Conservation (phyloP, 495 filamentous ascomycete genomes). For the Thozetella sp. region DNA sequence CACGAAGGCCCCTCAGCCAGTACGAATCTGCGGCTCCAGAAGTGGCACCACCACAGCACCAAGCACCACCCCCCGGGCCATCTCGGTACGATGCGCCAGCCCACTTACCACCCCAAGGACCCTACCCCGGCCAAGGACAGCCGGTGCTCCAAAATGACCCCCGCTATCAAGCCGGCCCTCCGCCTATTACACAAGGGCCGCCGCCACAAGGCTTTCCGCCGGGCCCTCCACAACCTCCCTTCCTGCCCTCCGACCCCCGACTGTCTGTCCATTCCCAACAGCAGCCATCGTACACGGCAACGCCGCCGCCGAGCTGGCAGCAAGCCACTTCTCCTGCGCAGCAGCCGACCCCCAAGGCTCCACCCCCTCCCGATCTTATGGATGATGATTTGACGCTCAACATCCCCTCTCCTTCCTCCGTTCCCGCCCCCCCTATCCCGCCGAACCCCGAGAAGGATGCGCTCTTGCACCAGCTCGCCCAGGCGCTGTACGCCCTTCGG, state of each 20-base stretch:
- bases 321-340: conserved; percentile 5
- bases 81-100: conserved; percentile 46
- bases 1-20: conserved; percentile 25
- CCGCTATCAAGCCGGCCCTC: conserved; percentile 5
- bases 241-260: conserved; percentile 23
- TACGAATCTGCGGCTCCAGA: conserved; percentile 15
- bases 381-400: conserved; percentile 67
- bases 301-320: conserved; percentile 21
- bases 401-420: conserved; percentile 56
- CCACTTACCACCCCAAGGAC: conserved; percentile 33
- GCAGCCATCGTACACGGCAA: conserved; percentile 18
- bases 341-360: conserved; percentile 34
- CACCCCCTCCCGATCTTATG: conserved; percentile 67
- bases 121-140: conserved; percentile 17
- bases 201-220: conserved; percentile 29
- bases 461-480: conserved; percentile 76
- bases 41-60: conserved; percentile 19
- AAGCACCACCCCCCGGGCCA: conserved; percentile 20
- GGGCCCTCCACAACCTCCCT: conserved; percentile 13
- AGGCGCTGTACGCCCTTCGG: conserved; percentile 66
- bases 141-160: conserved; percentile 9
- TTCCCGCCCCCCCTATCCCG: conserved; percentile 79
- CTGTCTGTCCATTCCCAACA: conserved; percentile 22
- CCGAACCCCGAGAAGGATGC: conserved; percentile 97
- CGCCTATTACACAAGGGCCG: conserved; percentile 26